phyloP scores from a whole-genome alignment of 2,329 filamentous ascomycete species.

The Xenoacremonium recifei region DNA sequence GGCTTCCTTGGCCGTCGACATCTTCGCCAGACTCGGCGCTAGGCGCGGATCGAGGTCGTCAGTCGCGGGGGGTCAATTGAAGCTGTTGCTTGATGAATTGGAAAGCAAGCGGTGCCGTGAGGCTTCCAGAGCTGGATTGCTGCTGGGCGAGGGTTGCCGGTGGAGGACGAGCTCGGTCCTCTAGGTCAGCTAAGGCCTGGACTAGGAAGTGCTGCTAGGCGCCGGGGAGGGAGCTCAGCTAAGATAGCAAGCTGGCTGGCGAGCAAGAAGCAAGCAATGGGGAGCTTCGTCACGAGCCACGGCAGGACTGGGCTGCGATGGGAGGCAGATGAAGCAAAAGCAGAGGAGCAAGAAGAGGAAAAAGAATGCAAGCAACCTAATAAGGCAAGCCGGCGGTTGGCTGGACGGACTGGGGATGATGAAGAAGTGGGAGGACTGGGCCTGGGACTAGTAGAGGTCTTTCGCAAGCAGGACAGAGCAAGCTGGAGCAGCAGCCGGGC shows the following conservation, averaged over 20 bases:
- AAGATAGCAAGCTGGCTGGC: too few species aligned
- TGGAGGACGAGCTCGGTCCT: slow-evolving; percentile 11
- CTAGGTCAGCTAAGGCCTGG: slow-evolving; percentile 1
- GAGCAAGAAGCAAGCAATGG: too few species aligned
- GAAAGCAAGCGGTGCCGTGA: slow-evolving; percentile 12
- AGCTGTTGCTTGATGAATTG: too few species aligned
- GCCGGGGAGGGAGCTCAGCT: too few species aligned
- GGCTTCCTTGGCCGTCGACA: slow-evolving; percentile 34
- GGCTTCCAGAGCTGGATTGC: slow-evolving; percentile 16
- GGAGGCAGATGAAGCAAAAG: slow-evolving; percentile 11
- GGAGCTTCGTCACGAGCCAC: too few species aligned
- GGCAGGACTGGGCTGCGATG: too few species aligned
- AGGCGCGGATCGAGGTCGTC: slow-evolving; percentile 9
- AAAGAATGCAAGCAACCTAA: slow-evolving; percentile 14
- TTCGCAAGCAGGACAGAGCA: background rate
- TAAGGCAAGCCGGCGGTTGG: slow-evolving; percentile 14
- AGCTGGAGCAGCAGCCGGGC: background rate
- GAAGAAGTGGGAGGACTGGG: too few species aligned
- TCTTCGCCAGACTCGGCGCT: slow-evolving; percentile 23
- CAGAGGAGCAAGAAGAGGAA: slow-evolving; percentile 17
- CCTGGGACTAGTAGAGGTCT: too few species aligned
- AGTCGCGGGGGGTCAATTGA: slow-evolving; percentile 21
- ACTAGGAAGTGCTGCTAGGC: background rate
- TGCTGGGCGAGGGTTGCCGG: slow-evolving; percentile 5
- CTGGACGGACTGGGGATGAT: slow-evolving; percentile 9